Conservation (phyloP, 2,329 filamentous ascomycete species). For the Aspergillus calidoustus region DNA sequence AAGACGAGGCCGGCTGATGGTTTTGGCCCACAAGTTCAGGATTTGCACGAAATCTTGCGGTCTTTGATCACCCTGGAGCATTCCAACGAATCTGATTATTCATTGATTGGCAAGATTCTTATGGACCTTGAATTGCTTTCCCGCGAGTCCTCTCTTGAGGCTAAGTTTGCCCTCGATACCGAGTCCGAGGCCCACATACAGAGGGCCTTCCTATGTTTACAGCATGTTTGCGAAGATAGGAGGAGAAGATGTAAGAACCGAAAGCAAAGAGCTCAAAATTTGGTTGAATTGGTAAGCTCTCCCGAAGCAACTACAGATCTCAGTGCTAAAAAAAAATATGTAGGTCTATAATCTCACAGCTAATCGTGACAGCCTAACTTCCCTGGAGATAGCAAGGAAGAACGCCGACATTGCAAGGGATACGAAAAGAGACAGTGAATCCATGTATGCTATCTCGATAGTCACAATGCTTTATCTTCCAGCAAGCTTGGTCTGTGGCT, state of each 20-base stretch:
- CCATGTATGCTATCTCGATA: conserved; percentile 4
- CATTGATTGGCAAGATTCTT: background rate
- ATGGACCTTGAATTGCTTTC: background rate
- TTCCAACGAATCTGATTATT: background rate
- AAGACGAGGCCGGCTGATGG: background rate
- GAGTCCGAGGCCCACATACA: background rate
- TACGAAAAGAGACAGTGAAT: conserved; percentile 2
- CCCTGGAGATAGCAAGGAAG: background rate
- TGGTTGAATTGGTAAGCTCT: background rate
- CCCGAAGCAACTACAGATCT: background rate
- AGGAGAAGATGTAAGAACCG: background rate
- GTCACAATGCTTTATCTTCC: conserved; percentile 5
- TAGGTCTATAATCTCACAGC: conserved; percentile 1
- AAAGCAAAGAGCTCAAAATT: background rate
- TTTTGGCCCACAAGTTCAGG: background rate
- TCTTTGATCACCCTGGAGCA: background rate
- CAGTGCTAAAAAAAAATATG: background rate
- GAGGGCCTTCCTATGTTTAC: background rate
- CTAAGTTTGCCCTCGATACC: background rate
- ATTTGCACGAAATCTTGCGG: conserved; percentile 3
- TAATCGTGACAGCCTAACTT: conserved; percentile 1
- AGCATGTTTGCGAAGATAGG: background rate
- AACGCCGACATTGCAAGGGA: conserved; percentile 1
- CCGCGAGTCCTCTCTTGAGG: background rate
- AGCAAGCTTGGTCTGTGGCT: background rate